Base-by-base conservation (phyloP, 805 yeast species). In the Soucietia sequanensis region DNA sequence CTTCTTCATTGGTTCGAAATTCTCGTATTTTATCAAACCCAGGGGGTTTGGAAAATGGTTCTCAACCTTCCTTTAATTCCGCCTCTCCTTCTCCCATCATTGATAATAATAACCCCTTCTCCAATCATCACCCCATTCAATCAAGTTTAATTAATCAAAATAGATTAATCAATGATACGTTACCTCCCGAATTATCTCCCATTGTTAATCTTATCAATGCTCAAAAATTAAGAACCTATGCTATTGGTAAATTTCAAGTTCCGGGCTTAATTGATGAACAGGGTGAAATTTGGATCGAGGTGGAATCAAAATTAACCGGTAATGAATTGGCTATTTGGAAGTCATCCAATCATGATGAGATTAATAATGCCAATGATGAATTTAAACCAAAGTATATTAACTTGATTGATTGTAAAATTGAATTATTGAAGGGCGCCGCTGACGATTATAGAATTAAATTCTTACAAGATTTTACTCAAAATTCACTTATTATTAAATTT, bases 141-240 rank as follows among this genome's bases (percentile, higher is more conserved):
- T 11, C 18, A 9, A 19, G n/a, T 3, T 35, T 50, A 18, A 30
- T 54, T 6, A 27, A 38, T 10, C 56, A 50, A 29, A 47, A 44
- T 28, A 47, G 37, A 30, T 23, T 37, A 20, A 44, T 56, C 31
- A 48, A 48, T 33, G 57, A 56, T 18, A 49, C 47, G 20, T 49
- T 65, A 23, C 84, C 89, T 0, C 76, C 76, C 11, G 91, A 85
- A 51, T 66, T 87, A 52, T 59, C 78, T 11, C 95, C 95, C 0
- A 72, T 84, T 8, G 74, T 86, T 24, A 80, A 86, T 14, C 67
- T 87, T 44, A 66, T 84, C 36, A 75, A 76, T 30, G 80, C 89
- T 13, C 95, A 87, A 51, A 77, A 78, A 42, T 70, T 78, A 16
- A 69, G 95, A 31, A 67, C 76, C 6, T 86, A 87, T 55, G 68